Conservation (phyloP, 1,284 basidiomycete genomes). For the Rhodotorula mucilaginosa region DNA sequence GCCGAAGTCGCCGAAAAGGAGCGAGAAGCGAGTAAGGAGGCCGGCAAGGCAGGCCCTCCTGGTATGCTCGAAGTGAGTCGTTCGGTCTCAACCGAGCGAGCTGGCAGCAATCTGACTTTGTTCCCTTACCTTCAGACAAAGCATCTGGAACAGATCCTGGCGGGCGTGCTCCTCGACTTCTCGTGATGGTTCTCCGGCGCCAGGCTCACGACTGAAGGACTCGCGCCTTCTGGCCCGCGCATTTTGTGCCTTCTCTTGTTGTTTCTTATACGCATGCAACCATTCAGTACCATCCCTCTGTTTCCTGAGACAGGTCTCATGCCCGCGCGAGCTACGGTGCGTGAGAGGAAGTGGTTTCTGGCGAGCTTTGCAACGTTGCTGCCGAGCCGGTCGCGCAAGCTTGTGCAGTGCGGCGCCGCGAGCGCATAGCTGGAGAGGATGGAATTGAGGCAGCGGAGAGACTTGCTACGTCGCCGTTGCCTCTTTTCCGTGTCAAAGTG, state of each 20-base stretch:
- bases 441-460: no score
- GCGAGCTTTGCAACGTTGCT: no score
- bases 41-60: background rate
- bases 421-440: no score
- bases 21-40: background rate
- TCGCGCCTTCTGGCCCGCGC: no score
- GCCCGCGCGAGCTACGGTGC: no score
- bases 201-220: background rate
- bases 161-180: constrained; percentile 38
- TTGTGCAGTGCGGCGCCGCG: no score
- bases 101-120: background rate
- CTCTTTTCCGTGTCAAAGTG: no score
- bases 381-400: no score
- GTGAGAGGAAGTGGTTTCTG: no score
- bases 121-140: constrained; percentile 10
- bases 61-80: constrained; percentile 26
- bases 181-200: background rate
- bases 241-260: background rate
- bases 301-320: no score
- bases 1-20: constrained; percentile 25
- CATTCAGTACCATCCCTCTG: no score
- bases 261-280: background rate
- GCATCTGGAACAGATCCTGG: constrained; percentile 36
- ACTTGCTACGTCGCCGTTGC: no score
- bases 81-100: accelerated